These are phyloP conservation scores for Boletellus sp. DNA, from an alignment of 1,284 basidiomycete species.

Conservation along the genomic window DNA sequence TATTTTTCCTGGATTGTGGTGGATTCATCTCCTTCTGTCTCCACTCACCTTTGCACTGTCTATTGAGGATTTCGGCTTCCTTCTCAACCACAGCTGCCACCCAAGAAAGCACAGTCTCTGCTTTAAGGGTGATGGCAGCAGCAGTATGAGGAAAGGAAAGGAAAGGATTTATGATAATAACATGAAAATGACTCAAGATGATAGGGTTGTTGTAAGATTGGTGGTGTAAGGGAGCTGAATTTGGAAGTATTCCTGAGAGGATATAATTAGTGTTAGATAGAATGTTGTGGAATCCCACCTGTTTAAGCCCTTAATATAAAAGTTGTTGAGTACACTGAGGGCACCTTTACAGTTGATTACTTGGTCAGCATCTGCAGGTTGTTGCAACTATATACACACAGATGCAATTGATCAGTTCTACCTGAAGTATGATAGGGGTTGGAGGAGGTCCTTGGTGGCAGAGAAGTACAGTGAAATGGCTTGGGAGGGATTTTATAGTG, in stretches of 20 bases:
- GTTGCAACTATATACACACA: not conserved
- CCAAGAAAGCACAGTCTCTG: constrained; percentile 82
- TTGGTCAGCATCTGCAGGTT: constrained; percentile 76
- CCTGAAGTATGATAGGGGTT: no score
- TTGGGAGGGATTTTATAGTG: no score
- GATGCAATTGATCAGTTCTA: constrained; percentile 7
- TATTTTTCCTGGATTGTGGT: constrained; percentile 63
- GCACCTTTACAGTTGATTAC: constrained; percentile 88
- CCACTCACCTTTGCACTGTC: constrained; percentile 87
- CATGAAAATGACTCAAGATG: no score
- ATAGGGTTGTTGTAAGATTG: no score
- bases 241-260: constrained; percentile 61
- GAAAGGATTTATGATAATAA: no score
- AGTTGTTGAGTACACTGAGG: constrained; percentile 78
- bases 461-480: no score
- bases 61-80: constrained; percentile 76
- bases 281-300: constrained; percentile 57
- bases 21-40: constrained; percentile 64
- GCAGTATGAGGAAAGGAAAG: no score
- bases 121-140: no score
- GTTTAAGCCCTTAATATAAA: constrained; percentile 82
- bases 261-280: constrained; percentile 2
- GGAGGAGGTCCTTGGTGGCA: no score
- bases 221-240: constrained; percentile 79
- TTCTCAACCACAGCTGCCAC: constrained; percentile 83